phyloP scores from a whole-genome alignment of 495 filamentous ascomycete species.

The Hypomontagnella submonticulosa region DNA sequence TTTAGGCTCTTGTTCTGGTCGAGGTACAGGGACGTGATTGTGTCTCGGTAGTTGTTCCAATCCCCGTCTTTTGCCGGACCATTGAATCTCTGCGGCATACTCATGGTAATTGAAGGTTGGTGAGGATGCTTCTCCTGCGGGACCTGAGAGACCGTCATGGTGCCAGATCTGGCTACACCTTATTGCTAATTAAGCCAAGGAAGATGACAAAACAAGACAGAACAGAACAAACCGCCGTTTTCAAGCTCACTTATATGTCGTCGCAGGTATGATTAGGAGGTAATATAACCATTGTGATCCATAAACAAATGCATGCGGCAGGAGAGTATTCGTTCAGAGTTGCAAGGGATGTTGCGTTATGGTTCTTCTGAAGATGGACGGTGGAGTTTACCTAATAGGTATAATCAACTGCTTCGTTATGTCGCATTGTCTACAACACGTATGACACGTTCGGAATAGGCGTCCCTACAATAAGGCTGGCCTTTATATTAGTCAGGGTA shows the following conservation, averaged over 20 bases:
- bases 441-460: slow-evolving; percentile 20
- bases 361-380: slow-evolving; percentile 16
- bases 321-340: slow-evolving; percentile 1
- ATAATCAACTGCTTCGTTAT: slow-evolving; percentile 29
- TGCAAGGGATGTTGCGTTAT: slow-evolving; percentile 15
- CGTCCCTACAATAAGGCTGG: slow-evolving; percentile 35
- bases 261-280: slow-evolving; percentile 2
- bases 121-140: slow-evolving; percentile 3
- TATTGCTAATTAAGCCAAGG: background rate
- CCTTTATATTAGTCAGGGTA: slow-evolving; percentile 30
- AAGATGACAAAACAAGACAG: background rate
- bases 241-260: background rate
- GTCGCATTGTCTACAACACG: slow-evolving; percentile 28
- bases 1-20: slow-evolving; percentile 44
- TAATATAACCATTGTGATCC: slow-evolving; percentile 16
- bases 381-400: slow-evolving; percentile 11
- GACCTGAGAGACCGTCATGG: slow-evolving; percentile 27
- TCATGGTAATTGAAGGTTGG: slow-evolving; percentile 12
- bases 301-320: background rate
- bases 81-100: slow-evolving; percentile 29
- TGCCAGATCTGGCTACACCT: background rate
- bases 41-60: slow-evolving; percentile 41
- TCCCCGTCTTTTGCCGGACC: slow-evolving; percentile 38
- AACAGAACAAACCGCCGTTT: slow-evolving; percentile 13
- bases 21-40: slow-evolving; percentile 38